phyloP scores from a whole-genome alignment of 495 filamentous ascomycete species.

The Annulohypoxylon bovei region DNA sequence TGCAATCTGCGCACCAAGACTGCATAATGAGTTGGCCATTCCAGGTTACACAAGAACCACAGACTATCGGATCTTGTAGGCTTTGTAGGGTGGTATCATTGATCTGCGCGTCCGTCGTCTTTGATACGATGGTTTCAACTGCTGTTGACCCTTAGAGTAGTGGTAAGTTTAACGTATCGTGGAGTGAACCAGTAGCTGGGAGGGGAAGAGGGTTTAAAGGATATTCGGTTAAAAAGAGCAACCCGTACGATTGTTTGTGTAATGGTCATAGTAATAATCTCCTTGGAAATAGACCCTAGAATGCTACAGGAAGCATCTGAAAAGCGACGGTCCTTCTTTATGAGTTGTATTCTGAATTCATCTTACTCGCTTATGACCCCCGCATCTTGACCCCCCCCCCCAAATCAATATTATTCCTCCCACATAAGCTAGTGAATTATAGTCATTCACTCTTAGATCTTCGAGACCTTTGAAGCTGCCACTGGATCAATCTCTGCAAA shows the following conservation, averaged over 20 bases:
- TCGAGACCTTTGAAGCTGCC: constrained; percentile 12
- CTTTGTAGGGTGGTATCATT: constrained; percentile 37
- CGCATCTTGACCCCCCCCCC: constrained; percentile 30
- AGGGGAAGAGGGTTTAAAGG: neutral
- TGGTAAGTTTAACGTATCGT: constrained; percentile 3
- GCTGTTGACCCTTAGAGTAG: constrained; percentile 23
- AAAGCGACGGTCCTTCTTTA: neutral
- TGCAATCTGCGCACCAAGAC: constrained; percentile 30
- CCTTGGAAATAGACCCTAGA: constrained; percentile 10
- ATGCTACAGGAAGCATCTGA: constrained; percentile 12
- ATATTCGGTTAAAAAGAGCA: constrained; percentile 15
- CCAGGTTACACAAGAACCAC: constrained; percentile 37
- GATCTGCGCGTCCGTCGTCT: constrained; percentile 16
- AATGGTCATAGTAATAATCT: constrained; percentile 1
- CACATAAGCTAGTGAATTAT: constrained; percentile 21
- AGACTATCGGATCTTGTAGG: constrained; percentile 37
- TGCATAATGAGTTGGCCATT: constrained; percentile 37
- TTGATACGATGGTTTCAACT: constrained; percentile 12
- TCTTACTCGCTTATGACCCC: constrained; percentile 37
- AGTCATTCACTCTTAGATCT: constrained; percentile 14
- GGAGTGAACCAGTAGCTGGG: neutral
- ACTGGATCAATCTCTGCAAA: constrained; percentile 25
- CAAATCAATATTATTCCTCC: constrained; percentile 10
- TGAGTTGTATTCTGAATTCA: constrained; percentile 16
- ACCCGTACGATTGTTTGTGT: neutral